Evolutionary conservation across 805 yeast genomes (phyloP).

Genomic region (Candida oleophila): DNA sequence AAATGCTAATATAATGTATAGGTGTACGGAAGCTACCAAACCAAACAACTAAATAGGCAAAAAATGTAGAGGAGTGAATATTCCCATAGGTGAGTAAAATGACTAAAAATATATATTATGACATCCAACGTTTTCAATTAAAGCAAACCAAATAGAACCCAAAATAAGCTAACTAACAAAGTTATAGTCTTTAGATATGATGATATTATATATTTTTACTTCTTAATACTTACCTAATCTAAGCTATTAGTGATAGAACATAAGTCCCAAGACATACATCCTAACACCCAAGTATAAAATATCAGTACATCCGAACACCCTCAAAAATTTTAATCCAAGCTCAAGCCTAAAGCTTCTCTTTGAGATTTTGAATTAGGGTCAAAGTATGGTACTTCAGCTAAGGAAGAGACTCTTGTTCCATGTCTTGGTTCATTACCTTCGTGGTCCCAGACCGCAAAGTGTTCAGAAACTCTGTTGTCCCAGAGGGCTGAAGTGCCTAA

Average conservation of each 20-base stretch:
- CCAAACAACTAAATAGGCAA: too few relatives aligned
- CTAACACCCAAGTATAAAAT: neutral
- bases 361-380: slow-evolving; percentile 51
- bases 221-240: neutral
- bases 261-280: neutral
- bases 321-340: slow-evolving; percentile 15
- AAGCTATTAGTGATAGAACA: neutral
- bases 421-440: slow-evolving; percentile 47
- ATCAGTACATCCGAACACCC: slow-evolving; percentile 6
- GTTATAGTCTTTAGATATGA: too few relatives aligned
- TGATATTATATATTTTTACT: neutral
- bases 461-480: slow-evolving; percentile 59
- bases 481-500: slow-evolving; percentile 54
- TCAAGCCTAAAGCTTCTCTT: slow-evolving; percentile 49
- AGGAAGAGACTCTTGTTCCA: slow-evolving; percentile 49
- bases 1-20: too few relatives aligned
- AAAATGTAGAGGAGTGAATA: too few relatives aligned
- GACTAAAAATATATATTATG: too few relatives aligned
- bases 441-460: slow-evolving; percentile 54
- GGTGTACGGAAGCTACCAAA: too few relatives aligned
- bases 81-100: too few relatives aligned
- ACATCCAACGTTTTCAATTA: too few relatives aligned
- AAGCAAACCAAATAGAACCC: too few relatives aligned
- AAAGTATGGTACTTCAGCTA: slow-evolving; percentile 54
- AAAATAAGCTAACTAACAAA: too few relatives aligned